Conservation (phyloP, 169 alveolate species). For the Eimeria falciformis region DNA sequence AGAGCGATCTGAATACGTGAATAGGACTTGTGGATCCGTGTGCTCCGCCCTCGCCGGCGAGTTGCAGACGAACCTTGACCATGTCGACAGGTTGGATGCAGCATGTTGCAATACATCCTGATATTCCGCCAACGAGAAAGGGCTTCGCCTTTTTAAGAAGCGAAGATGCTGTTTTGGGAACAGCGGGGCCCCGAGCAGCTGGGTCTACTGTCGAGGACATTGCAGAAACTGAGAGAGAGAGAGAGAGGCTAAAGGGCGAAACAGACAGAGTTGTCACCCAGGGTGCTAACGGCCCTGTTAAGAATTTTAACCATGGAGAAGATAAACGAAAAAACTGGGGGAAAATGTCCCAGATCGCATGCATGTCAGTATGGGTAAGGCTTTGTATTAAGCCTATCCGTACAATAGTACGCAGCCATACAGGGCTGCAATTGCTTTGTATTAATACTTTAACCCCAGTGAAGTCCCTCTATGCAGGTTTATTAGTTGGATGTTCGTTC, state of each 20-base stretch:
- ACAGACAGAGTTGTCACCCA: no score
- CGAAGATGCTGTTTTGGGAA: not conserved
- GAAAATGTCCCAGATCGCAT: no score
- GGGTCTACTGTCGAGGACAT: slow-evolving; percentile 1
- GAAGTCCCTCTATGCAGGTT: no score
- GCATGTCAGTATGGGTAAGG: no score
- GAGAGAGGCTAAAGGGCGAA: not conserved
- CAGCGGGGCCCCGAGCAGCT: slow-evolving; percentile 14
- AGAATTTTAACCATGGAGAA: no score
- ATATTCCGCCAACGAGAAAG: slow-evolving; percentile 90
- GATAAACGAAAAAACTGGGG: no score
- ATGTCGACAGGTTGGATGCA: slow-evolving; percentile 91
- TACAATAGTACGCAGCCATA: no score
- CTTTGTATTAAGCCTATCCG: no score
- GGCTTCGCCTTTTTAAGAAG: slow-evolving; percentile 81
- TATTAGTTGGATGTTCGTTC: no score
- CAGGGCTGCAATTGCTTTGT: no score
- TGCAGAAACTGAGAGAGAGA: not conserved
- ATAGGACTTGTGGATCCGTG: slow-evolving; percentile 84
- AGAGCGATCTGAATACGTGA: slow-evolving; percentile 80
- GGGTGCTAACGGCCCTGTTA: no score
- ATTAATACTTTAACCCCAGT: no score
- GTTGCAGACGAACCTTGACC: slow-evolving; percentile 91
- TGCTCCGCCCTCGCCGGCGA: slow-evolving; percentile 89
- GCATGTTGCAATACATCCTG: slow-evolving; percentile 92